Evolutionary conservation across 352 stramenopile species (phyloP).

Genomic region (Phytopythium ostracodes): DNA sequence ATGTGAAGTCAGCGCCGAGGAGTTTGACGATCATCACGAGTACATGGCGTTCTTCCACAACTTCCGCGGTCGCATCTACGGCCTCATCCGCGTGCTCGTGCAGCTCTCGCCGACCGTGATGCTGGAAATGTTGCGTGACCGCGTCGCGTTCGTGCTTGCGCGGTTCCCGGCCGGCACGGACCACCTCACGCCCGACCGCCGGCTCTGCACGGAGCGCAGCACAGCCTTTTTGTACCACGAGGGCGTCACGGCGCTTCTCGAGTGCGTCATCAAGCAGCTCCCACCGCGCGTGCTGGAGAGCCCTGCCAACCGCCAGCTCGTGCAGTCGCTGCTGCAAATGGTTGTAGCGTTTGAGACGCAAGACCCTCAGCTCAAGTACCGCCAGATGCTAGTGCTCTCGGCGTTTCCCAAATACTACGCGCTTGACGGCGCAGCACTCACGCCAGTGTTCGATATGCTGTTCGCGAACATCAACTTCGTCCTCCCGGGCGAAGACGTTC

Average conservation of each 20-base stretch:
- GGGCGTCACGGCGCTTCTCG: constrained; percentile 60
- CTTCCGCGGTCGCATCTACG: constrained; percentile 75
- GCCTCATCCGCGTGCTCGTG: constrained; percentile 62
- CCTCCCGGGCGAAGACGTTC: constrained; percentile 60
- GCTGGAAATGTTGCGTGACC: constrained; percentile 58
- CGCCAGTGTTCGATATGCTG: constrained; percentile 70
- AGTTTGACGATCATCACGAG: constrained; percentile 75
- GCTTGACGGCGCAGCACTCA: constrained; percentile 50
- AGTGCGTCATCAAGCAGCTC: constrained; percentile 78
- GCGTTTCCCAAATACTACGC: constrained; percentile 79
- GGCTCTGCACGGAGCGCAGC: constrained; percentile 56
- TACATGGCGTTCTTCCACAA: constrained; percentile 77
- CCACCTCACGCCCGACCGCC: constrained; percentile 34
- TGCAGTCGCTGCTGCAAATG: constrained; percentile 46
- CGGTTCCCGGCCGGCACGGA: constrained; percentile 45
- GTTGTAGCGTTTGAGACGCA: constrained; percentile 49
- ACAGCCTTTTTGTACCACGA: constrained; percentile 76
- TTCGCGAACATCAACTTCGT: constrained; percentile 74
- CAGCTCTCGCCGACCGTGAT: constrained; percentile 42
- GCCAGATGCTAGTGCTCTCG: constrained; percentile 60
- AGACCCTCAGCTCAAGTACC: constrained; percentile 71
- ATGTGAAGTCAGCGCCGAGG: constrained; percentile 41
- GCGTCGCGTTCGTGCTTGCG: constrained; percentile 46
- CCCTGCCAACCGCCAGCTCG: constrained; percentile 29
- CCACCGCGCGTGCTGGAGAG: constrained; percentile 35